Evolutionary conservation across 2,329 filamentous ascomycete species (phyloP).

Genomic region (Aureobasidium uvarum): DNA sequence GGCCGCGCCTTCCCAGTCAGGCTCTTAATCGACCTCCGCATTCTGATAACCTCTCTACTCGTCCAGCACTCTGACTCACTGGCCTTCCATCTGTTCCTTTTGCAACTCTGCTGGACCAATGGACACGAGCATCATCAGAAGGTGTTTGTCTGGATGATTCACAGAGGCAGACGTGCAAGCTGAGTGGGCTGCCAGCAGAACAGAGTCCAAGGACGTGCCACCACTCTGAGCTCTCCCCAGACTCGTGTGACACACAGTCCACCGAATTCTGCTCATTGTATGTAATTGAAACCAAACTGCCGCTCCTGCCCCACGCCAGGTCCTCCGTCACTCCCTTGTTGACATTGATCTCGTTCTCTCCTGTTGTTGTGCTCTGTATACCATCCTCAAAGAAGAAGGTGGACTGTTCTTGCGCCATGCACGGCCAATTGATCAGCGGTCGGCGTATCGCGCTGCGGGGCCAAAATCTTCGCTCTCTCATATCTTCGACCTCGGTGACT

Average conservation of each 20-base stretch:
- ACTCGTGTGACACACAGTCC: slow-evolving; percentile 17
- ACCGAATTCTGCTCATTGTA: slow-evolving; percentile 9
- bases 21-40: not conserved
- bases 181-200: not conserved
- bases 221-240: slow-evolving; percentile 13
- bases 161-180: not conserved
- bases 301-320: slow-evolving; percentile 22
- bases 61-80: not conserved
- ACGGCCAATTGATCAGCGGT: slow-evolving; percentile 27
- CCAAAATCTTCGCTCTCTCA: slow-evolving; percentile 24
- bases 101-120: not conserved
- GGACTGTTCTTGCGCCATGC: slow-evolving; percentile 5
- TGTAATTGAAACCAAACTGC: slow-evolving; percentile 25
- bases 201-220: not conserved
- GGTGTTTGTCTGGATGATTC: not conserved
- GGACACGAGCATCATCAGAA: no score
- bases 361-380: not conserved
- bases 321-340: not conserved
- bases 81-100: not conserved
- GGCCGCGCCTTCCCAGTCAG: not conserved
- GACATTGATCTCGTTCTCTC: not conserved
- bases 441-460: slow-evolving; percentile 25
- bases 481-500: not conserved
- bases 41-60: not conserved
- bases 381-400: slow-evolving; percentile 14